Conservation (phyloP, 2,329 filamentous ascomycete species). For the Colletotrichum viniferum region DNA sequence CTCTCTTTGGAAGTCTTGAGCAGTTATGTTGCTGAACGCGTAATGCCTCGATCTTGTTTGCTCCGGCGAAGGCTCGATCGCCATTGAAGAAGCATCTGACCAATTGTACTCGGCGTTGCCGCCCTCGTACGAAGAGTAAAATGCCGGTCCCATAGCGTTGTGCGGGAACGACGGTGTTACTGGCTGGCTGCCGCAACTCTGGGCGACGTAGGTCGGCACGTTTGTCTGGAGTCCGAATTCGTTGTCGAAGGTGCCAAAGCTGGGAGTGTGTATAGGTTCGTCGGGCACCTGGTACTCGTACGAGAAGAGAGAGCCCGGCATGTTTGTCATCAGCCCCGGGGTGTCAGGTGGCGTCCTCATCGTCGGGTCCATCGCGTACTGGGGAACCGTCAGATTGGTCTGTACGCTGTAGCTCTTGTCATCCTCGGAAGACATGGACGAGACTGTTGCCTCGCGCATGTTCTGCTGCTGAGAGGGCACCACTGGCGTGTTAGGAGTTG, state of each 20-base stretch:
- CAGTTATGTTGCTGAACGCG: slow-evolving; percentile 41
- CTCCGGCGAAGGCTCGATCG: slow-evolving; percentile 36
- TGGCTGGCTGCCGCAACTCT: slow-evolving; percentile 47
- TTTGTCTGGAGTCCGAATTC: slow-evolving; percentile 44
- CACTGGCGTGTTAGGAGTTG: slow-evolving; percentile 54
- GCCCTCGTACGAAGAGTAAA: slow-evolving; percentile 38
- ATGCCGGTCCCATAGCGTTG: slow-evolving; percentile 45
- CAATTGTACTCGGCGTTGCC: slow-evolving; percentile 56
- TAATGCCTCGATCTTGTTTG: slow-evolving; percentile 30
- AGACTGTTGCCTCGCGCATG: slow-evolving; percentile 42
- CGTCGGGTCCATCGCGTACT: slow-evolving; percentile 41
- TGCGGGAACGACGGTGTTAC: slow-evolving; percentile 51
- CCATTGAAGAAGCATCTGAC: slow-evolving; percentile 44
- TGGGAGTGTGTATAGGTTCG: slow-evolving; percentile 54
- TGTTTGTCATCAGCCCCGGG: slow-evolving; percentile 49
- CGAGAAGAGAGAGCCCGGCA: slow-evolving; percentile 44
- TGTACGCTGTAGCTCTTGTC: slow-evolving; percentile 28
- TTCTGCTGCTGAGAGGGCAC: slow-evolving; percentile 41
- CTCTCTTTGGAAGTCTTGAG: slow-evolving; percentile 24
- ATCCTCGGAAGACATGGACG: slow-evolving; percentile 43
- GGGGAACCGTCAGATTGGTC: slow-evolving; percentile 24
- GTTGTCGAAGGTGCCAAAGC: slow-evolving; percentile 44
- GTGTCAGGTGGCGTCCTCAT: slow-evolving; percentile 60
- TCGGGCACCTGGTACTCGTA: slow-evolving; percentile 46
- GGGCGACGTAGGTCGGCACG: slow-evolving; percentile 51